Base-by-base conservation (phyloP, 306 rosid species). In the Pyrus communis region DNA sequence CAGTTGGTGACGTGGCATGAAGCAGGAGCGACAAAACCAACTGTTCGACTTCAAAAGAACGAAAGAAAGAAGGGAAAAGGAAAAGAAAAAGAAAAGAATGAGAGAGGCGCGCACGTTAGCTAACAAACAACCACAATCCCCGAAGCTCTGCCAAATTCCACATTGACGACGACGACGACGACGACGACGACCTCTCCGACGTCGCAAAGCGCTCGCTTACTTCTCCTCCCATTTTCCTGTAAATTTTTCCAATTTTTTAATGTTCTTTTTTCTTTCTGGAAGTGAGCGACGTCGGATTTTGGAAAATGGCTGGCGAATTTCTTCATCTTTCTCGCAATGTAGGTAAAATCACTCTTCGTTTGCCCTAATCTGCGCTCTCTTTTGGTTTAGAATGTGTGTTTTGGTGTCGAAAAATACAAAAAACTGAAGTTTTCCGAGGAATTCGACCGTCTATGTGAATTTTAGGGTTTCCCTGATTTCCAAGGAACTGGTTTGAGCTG, bases 1-100 rank as follows among this genome's bases (percentile, higher is more conserved):
- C 88, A 80, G 78, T 79, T 75, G 83, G 80, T 87, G 91, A 84
- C 88, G 88, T 91, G 93, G 78, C 91, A 77, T 21, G 10, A 57
- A 71, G 30, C 28, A 15, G 49, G 69, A 71, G 79, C 70, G 71
- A 77, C 76, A 73, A 66, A 77, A 69, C 86, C 25, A 77, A 54
- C 45, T 15, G 45, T 61, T 78, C 68, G 25, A 30, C 46, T 61
- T 19, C 1, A 27, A 30, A 4, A 21, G 12, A 31, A 52, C 28
- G 25, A 13, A 9, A 54, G 74, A 68, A 75, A 55, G 66, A 73
- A 27, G 12, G 19, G 49, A 4, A 71, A 33, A 17, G 45, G 8
- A 76, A 64, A 68, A 75, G 35, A 33, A 72, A 40, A 51, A 4
- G 43, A 19, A 42, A n/a, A 79, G 28, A 76, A 70, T 66, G 81